Base-by-base conservation (phyloP, 352 stramenopile genomes). In the Thraustochytrium striatum region DNA sequence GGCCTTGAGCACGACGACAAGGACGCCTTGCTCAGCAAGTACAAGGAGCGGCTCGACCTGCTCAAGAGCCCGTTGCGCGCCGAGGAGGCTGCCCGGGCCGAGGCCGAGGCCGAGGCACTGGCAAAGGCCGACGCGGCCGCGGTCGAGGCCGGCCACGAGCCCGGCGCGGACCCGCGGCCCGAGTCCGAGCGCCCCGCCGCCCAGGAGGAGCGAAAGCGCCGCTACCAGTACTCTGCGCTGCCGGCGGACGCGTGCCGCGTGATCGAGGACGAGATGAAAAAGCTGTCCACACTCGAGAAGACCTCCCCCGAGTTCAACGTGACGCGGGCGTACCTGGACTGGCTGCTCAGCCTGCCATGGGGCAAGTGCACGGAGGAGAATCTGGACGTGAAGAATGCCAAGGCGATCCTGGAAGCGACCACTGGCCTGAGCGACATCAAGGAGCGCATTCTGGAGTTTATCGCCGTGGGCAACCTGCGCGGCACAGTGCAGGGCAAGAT, bases 1-100 rank as follows among this genome's bases (percentile, higher is more conserved):
- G 96, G 96, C 16, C 96, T 99, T 87, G 96, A 99, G 82, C 97
- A 97, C 72, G 95, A 99, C 79, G 96, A 99, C 82, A 99, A 99
- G 81, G 94, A 99, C 47, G 92, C 91, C 2, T 91, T 99, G 78
- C 91, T 98, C 72, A 87, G 92, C 61, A 99, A 98, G 84, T 98
- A 97, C 85, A 89, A 93, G 38, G 93, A 98, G 72, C 87, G 90
- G 0, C 70, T 97, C 9, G 19, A 41, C 38, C 11, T 82, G 35
- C 57, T 57, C 11, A 28, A 81, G 57, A 36, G 30, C 28, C 50
- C 57, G 32, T 50, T 47, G 43, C 19, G 30, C 0, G 3, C 8
- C 21, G 36, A 2, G 3, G 50, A 57, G 9, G 75, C 94, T 53
- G 90, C 91, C 1, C 78, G 81, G 8, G 87, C 36, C 44, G 93